Conservation (phyloP, 2,329 filamentous ascomycete species). For the Sporothrix pallida region DNA sequence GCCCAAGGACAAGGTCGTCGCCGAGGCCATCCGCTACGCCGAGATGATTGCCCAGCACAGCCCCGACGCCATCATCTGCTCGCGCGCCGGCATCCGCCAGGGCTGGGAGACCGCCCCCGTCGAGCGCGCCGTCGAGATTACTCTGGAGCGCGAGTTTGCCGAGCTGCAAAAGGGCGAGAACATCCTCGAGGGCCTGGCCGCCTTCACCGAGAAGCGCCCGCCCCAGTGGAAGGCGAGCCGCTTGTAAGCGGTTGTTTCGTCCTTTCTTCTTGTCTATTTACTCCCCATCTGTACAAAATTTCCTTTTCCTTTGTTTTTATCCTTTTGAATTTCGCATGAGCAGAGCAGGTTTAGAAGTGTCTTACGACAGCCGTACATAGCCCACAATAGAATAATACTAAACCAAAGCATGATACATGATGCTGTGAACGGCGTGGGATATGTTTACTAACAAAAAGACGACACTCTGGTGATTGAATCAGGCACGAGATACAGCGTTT, state of each 20-base stretch:
- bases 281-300: conserved; percentile 11
- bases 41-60: conserved; percentile 67
- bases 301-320: not conserved
- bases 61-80: conserved; percentile 77
- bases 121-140: conserved; percentile 39
- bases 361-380: conserved; percentile 13
- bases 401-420: not conserved
- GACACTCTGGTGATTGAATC: no score
- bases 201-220: conserved; percentile 41
- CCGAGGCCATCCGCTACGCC: conserved; percentile 66
- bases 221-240: conserved; percentile 41
- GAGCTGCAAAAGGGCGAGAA: conserved; percentile 39
- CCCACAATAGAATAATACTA: conserved; percentile 23
- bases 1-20: conserved; percentile 54
- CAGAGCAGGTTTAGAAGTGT: conserved; percentile 9
- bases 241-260: conserved; percentile 35
- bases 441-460: no score
- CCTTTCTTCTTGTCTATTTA: not conserved
- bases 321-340: not conserved
- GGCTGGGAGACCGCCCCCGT: conserved; percentile 66
- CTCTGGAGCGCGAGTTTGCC: conserved; percentile 40
- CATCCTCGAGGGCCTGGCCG: conserved; percentile 42
- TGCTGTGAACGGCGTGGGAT: not conserved
- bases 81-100: conserved; percentile 69
- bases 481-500: no score